phyloP scores from a whole-genome alignment of 2,329 filamentous ascomycete genomes.

The Fusarium tjaetaba region DNA sequence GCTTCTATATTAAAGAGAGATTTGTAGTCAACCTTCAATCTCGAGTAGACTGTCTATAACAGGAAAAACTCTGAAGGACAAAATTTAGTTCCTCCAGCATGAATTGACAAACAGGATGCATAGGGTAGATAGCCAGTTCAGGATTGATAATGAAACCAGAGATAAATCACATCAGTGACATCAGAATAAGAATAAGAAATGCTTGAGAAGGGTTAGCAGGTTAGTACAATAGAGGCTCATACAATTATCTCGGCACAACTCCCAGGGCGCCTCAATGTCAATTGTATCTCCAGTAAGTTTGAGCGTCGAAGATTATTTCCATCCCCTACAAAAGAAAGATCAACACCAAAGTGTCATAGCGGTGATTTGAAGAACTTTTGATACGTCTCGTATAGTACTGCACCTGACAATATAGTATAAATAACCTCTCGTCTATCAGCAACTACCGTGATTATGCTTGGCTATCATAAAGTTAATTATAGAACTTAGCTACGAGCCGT shows the following conservation, averaged over 20 bases:
- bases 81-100: not conserved
- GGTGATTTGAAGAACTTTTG: not conserved
- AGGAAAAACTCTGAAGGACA: no score
- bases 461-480: not conserved
- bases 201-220: no score
- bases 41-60: no score
- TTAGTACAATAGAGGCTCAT: not conserved
- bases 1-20: not conserved
- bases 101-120: fast-evolving
- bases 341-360: fast-evolving
- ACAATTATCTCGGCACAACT: not conserved
- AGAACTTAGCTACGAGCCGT: not conserved
- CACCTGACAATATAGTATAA: no score
- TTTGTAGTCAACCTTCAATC: fast-evolving
- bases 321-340: not conserved
- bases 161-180: no score
- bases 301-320: fast-evolving
- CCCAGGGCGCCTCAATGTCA: not conserved
- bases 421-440: not conserved
- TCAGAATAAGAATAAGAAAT: no score
- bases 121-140: not conserved
- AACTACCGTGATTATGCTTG: no score
- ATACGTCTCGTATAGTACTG: not conserved
- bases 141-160: no score
- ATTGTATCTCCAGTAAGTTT: no score